phyloP scores from a whole-genome alignment of 495 filamentous ascomycete species.

The Entonaema liquescens region DNA sequence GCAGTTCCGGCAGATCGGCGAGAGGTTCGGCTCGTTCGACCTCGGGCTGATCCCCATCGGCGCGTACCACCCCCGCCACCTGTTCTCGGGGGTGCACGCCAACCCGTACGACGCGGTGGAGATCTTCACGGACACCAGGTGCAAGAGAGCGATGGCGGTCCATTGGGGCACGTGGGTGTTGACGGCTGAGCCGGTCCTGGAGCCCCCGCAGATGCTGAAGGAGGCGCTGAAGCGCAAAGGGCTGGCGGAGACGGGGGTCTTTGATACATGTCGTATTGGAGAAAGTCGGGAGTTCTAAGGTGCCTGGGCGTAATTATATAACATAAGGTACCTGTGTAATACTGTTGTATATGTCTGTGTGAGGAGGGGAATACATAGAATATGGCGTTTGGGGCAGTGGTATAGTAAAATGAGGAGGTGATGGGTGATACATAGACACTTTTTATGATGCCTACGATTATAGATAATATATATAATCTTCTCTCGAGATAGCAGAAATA shows the following conservation, averaged over 20 bases:
- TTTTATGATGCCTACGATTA: too few species aligned
- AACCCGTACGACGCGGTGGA: constrained; percentile 89
- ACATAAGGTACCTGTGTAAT: background rate
- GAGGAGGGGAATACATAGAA: background rate
- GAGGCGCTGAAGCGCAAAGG: constrained; percentile 76
- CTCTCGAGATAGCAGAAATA: constrained; percentile 1
- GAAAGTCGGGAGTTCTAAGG: constrained; percentile 78
- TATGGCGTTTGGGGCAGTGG: background rate
- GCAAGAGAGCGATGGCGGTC: constrained; percentile 83
- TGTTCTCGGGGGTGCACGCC: constrained; percentile 84
- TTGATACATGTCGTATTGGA: constrained; percentile 89
- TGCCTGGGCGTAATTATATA: background rate
- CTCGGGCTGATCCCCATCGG: constrained; percentile 95
- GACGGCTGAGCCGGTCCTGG: constrained; percentile 84
- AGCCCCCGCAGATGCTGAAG: constrained; percentile 80
- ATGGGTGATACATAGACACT: too few species aligned
- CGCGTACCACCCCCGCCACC: constrained; percentile 81
- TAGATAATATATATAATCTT: constrained; percentile 8
- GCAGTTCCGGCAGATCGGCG: constrained; percentile 86
- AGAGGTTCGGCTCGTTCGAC: constrained; percentile 86
- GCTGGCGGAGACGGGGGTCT: constrained; percentile 78
- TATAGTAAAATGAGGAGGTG: background rate
- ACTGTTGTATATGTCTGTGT: background rate
- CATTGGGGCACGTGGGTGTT: constrained; percentile 96
- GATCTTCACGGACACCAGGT: constrained; percentile 89